Conservation (phyloP, 176 grass and related monocot species). For the Oryza nivara region DNA sequence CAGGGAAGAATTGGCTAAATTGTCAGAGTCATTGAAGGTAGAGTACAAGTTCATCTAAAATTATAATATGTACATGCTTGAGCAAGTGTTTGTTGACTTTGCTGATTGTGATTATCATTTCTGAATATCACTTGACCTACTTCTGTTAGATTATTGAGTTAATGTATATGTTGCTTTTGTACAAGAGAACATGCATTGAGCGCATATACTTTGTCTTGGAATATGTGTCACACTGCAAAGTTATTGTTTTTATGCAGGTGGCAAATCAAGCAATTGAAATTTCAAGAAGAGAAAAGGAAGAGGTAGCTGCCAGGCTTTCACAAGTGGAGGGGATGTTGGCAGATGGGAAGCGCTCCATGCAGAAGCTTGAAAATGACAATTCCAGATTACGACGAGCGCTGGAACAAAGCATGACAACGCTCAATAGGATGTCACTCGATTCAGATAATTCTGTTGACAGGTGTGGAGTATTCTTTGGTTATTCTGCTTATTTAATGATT, state of each 20-base stretch:
- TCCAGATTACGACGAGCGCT: slow-evolving; percentile 80
- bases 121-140: slow-evolving; percentile 20
- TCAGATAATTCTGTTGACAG: slow-evolving; percentile 98
- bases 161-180: neutral
- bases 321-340: slow-evolving; percentile 76
- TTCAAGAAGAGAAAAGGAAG: slow-evolving; percentile 77
- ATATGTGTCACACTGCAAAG: neutral
- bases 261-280: slow-evolving; percentile 76
- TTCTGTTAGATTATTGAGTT: slow-evolving; percentile 38
- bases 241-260: slow-evolving; percentile 49
- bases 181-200: neutral
- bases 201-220: slow-evolving; percentile 6
- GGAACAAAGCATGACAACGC: slow-evolving; percentile 88
- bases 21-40: slow-evolving; percentile 84
- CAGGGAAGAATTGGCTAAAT: slow-evolving; percentile 75
- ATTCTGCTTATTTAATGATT: slow-evolving; percentile 8
- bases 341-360: slow-evolving; percentile 82
- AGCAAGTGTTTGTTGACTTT: slow-evolving; percentile 3
- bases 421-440: slow-evolving; percentile 97
- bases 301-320: slow-evolving; percentile 60
- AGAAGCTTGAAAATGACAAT: slow-evolving; percentile 96
- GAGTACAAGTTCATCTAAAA: slow-evolving; percentile 32
- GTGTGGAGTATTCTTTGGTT: slow-evolving; percentile 34
- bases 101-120: slow-evolving; percentile 20
- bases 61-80: slow-evolving; percentile 24